These are phyloP conservation scores for Anthoceros angustus DNA, from an alignment of 225 moss, liverwort and hornwort genomes.

Conservation along the genomic window DNA sequence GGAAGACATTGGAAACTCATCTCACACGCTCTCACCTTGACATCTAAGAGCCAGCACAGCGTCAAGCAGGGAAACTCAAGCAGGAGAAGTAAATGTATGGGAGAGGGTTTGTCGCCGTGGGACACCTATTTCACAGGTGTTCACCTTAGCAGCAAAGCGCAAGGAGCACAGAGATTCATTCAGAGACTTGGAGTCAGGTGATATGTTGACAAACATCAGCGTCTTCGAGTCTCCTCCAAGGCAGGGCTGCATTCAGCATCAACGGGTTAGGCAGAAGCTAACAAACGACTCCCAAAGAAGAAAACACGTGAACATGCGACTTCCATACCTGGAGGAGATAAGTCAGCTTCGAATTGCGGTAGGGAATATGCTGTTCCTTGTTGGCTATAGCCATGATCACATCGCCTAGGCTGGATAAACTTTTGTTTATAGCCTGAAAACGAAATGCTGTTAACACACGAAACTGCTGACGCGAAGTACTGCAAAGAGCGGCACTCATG, in stretches of 20 bases:
- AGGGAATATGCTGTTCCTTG: constrained; percentile 86
- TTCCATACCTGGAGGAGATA: constrained; percentile 84
- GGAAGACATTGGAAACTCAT: background rate
- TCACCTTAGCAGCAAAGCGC: constrained; percentile 93
- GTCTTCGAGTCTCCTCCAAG: constrained; percentile 99
- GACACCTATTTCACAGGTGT: constrained; percentile 87
- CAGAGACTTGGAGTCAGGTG: constrained; percentile 73
- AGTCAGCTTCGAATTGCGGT: constrained; percentile 89
- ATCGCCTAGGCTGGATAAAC: constrained; percentile 87
- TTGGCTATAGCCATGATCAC: constrained; percentile 91
- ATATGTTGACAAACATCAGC: constrained; percentile 98
- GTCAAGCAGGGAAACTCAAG: background rate
- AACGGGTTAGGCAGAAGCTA: background rate
- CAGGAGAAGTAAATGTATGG: constrained; percentile 3
- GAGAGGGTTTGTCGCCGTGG: constrained; percentile 74
- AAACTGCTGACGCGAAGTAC: background rate
- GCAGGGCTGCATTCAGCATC: constrained; percentile 50
- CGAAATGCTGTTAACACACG: background rate
- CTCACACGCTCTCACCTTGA: background rate
- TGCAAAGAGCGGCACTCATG: background rate
- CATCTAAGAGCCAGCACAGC: background rate
- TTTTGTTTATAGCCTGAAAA: constrained; percentile 86
- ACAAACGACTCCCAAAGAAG: background rate
- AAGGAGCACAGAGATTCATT: constrained; percentile 91
- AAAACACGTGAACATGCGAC: background rate